Conservation (phyloP, 805 yeast species). For the Metschnikowia continentalis region DNA sequence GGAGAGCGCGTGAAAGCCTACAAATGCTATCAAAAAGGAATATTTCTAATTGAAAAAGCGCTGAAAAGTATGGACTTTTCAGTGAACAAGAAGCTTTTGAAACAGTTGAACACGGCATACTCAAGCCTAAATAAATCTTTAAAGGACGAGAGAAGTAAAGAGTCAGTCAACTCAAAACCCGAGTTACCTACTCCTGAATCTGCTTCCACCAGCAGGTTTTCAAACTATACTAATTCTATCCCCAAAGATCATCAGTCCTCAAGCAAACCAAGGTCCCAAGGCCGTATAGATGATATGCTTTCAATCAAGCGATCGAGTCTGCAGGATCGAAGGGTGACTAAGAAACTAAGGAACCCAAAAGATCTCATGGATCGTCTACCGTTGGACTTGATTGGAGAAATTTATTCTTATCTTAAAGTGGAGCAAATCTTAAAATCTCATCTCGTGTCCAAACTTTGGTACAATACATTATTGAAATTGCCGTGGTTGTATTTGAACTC, state of each 20-base stretch:
- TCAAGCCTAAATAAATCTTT: slow-evolving; percentile 20
- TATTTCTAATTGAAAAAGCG: slow-evolving; percentile 32
- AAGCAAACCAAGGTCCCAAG: neutral
- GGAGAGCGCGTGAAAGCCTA: slow-evolving; percentile 33
- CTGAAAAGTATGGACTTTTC: slow-evolving; percentile 21
- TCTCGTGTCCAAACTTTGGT: slow-evolving; percentile 34
- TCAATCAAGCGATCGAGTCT: slow-evolving; percentile 16
- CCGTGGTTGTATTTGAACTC: slow-evolving; percentile 24
- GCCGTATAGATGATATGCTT: slow-evolving; percentile 17
- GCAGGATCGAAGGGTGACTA: neutral
- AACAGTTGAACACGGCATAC: slow-evolving; percentile 23
- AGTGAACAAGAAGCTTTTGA: slow-evolving; percentile 31
- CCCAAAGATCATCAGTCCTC: neutral
- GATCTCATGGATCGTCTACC: slow-evolving; percentile 32
- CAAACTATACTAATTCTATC: neutral
- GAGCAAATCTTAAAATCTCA: slow-evolving; percentile 25
- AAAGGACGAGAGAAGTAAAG: slow-evolving; percentile 13
- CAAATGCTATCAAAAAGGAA: slow-evolving; percentile 33
- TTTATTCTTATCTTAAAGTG: slow-evolving; percentile 24
- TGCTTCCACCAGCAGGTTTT: neutral
- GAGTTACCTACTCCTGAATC: neutral
- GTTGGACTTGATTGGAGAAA: slow-evolving; percentile 25
- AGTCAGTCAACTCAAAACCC: neutral
- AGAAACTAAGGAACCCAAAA: neutral
- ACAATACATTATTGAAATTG: slow-evolving; percentile 21